phyloP scores from a whole-genome alignment of 768 basidiomycete genomes.

The Candolleomyces eurysporus region DNA sequence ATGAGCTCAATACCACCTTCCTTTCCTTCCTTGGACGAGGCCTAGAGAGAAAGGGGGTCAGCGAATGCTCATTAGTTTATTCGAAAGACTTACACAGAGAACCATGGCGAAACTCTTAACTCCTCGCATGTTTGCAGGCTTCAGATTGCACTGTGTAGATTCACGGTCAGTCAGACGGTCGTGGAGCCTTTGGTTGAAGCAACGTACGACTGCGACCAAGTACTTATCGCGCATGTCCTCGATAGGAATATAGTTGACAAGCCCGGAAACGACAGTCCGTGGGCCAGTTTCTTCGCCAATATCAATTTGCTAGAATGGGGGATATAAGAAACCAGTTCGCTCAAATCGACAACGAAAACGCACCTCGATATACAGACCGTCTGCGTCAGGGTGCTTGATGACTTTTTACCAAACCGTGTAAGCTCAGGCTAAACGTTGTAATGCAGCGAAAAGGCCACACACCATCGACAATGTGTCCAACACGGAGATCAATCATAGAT shows the following conservation, averaged over 20 bases:
- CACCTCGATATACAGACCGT: conserved; percentile 94
- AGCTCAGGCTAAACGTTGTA: not conserved
- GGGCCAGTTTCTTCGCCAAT: conserved; percentile 94
- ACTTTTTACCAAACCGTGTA: conserved; percentile 45
- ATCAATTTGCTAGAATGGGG: conserved; percentile 75
- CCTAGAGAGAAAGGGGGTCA: conserved; percentile 45
- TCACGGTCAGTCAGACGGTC: no score
- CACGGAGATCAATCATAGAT: conserved; percentile 95
- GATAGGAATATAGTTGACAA: conserved; percentile 95
- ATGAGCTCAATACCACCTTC: conserved; percentile 91
- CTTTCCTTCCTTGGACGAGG: conserved; percentile 86
- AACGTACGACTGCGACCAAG: conserved; percentile 76
- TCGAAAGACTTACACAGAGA: conserved; percentile 61
- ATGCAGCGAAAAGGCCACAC: conserved; percentile 20
- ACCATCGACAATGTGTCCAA: conserved; percentile 93
- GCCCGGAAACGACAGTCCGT: conserved; percentile 92
- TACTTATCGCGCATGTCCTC: conserved; percentile 87
- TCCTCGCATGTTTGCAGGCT: conserved; percentile 95
- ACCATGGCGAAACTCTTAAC: conserved; percentile 99
- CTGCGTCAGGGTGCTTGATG: conserved; percentile 95
- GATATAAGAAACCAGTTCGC: no score
- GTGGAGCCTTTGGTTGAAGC: not conserved
- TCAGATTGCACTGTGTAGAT: conserved; percentile 74
- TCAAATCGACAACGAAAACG: conserved; percentile 8
- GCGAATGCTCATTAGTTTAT: not conserved